These are phyloP conservation scores for Ophiosphaerella narmari DNA, from an alignment of 2,329 filamentous ascomycete genomes.

Conservation along the genomic window DNA sequence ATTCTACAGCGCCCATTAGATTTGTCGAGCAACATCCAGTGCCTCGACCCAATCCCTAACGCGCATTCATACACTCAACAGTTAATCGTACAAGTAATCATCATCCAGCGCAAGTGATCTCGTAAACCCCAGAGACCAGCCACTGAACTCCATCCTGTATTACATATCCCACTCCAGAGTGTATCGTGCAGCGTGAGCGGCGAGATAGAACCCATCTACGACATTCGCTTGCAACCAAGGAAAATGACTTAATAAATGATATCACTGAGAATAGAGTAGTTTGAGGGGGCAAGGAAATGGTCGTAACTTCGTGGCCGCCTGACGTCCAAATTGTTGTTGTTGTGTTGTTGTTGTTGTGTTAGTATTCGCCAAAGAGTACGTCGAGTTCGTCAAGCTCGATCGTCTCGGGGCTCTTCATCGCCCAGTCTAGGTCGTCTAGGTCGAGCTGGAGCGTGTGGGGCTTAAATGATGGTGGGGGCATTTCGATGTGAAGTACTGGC, in stretches of 20 bases:
- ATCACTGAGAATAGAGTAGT: slow-evolving; percentile 25
- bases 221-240: slow-evolving; percentile 25
- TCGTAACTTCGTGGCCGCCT: slow-evolving; percentile 33
- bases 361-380: slow-evolving; percentile 78
- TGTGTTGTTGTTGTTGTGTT: slow-evolving; percentile 27
- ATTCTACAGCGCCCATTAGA: slow-evolving; percentile 14
- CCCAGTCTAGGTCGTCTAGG: slow-evolving; percentile 40
- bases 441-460: slow-evolving; percentile 40
- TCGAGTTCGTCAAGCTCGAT: slow-evolving; percentile 94
- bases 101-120: slow-evolving; percentile 16
- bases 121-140: slow-evolving; percentile 16
- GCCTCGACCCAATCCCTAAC: slow-evolving; percentile 27
- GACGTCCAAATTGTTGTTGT: slow-evolving; percentile 10
- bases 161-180: slow-evolving; percentile 27
- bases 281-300: slow-evolving; percentile 30
- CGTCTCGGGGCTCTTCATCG: slow-evolving; percentile 74
- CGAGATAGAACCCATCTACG: slow-evolving; percentile 36
- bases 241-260: slow-evolving; percentile 21
- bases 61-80: slow-evolving; percentile 25
- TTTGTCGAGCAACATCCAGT: slow-evolving; percentile 36
- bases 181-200: slow-evolving; percentile 38
- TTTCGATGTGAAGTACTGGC: slow-evolving; percentile 42
- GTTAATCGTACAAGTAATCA: slow-evolving; percentile 32
- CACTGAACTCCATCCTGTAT: slow-evolving; percentile 35
- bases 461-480: slow-evolving; percentile 37